phyloP scores from a whole-genome alignment of 2,329 filamentous ascomycete genomes.

The Epichloe uncinata region DNA sequence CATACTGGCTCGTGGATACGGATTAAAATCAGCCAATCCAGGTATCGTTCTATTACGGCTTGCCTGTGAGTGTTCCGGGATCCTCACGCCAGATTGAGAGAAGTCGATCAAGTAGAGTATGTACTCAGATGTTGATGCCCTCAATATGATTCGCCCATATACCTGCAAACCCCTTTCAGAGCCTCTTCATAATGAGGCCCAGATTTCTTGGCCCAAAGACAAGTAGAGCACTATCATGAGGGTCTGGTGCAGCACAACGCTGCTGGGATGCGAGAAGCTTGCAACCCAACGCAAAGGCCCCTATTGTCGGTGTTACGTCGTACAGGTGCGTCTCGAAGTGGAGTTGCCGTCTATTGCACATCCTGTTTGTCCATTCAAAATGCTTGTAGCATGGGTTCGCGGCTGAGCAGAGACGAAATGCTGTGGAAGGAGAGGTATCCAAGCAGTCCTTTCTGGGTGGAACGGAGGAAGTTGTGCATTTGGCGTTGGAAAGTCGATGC shows the following conservation, averaged over 20 bases:
- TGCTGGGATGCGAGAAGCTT: not conserved
- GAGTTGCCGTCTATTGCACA: conserved; percentile 1
- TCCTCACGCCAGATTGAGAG: no score
- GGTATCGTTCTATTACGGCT: no score
- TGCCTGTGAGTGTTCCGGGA: no score
- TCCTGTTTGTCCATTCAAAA: conserved; percentile 2
- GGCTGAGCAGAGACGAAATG: conserved; percentile 12
- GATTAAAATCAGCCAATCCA: no score
- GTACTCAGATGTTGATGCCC: not conserved
- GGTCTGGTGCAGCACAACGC: not conserved
- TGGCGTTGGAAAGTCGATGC: not conserved
- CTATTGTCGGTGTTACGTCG: conserved; percentile 3
- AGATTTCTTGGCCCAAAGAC: not conserved
- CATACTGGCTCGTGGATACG: no score
- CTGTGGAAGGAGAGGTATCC: conserved; percentile 5
- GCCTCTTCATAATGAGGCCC: not conserved
- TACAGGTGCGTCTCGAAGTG: conserved; percentile 2
- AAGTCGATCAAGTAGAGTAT: no score
- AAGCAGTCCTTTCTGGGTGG: not conserved
- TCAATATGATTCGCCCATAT: not conserved
- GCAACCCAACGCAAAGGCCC: conserved; percentile 1
- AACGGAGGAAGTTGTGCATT: not conserved
- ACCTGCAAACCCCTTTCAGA: not conserved
- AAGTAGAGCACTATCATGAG: not conserved
- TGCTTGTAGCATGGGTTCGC: conserved; percentile 3